Percentiles rank a stretch among this genome's conserved stretches.
phyloP scores from a whole-genome alignment of 495 filamentous ascomycete species.

The Hyaloscypha finlandica region DNA sequence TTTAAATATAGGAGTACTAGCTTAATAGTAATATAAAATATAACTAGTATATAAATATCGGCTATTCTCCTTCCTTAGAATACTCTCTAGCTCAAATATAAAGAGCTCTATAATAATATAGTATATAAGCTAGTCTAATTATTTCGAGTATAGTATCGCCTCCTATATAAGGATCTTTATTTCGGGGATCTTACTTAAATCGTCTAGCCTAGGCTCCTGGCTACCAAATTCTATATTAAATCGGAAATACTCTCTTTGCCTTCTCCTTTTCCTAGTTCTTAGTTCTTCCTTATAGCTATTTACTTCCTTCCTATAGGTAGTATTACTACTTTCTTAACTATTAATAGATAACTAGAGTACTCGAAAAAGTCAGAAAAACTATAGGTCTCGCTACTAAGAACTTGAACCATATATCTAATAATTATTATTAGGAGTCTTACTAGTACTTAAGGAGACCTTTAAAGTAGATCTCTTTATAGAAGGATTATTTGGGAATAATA shows the following conservation, averaged over 20 bases:
- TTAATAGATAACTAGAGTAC: slow-evolving; percentile 33
- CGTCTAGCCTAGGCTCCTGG: slow-evolving; percentile 30
- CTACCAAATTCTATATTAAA: slow-evolving; percentile 31
- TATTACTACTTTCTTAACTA: slow-evolving; percentile 25
- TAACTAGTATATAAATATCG: slow-evolving; percentile 14
- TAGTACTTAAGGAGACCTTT: slow-evolving; percentile 36
- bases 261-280: slow-evolving; percentile 8
- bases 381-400: slow-evolving; percentile 26
- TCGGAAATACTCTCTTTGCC: slow-evolving; percentile 28
- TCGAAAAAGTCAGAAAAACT: slow-evolving; percentile 28
- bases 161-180: slow-evolving; percentile 6
- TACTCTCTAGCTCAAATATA: slow-evolving; percentile 18
- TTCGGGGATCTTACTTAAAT: slow-evolving; percentile 25
- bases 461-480: slow-evolving; percentile 27
- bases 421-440: slow-evolving; percentile 20
- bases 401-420: slow-evolving; percentile 16
- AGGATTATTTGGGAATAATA: slow-evolving; percentile 27
- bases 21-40: slow-evolving; percentile 13
- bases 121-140: slow-evolving; percentile 16
- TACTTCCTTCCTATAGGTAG: slow-evolving; percentile 12
- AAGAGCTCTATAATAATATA: slow-evolving; percentile 23
- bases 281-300: slow-evolving; percentile 9
- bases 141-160: slow-evolving; percentile 6
- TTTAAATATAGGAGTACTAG: slow-evolving; percentile 13
- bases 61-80: slow-evolving; percentile 16